A percentile compares a stretch with the other conserved stretches of the same genome.
Conservation (phyloP, 257 asterid genomes). For the Solanum bulbocastanum region DNA sequence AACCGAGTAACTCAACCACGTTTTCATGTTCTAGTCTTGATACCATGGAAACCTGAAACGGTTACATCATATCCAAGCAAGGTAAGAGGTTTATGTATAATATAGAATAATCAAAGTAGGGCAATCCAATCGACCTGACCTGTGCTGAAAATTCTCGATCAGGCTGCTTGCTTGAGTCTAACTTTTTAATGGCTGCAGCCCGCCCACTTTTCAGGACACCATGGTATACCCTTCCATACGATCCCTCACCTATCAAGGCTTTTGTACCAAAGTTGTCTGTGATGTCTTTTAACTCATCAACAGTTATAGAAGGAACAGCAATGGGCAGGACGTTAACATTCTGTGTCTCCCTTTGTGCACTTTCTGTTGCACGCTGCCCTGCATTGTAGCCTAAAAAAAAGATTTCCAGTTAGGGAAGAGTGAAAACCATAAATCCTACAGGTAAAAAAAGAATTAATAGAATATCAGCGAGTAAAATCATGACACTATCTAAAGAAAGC, state of each 20-base stretch:
- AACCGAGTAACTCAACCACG: conserved; percentile 62
- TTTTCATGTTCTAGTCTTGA: conserved; percentile 65
- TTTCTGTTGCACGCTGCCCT: conserved; percentile 46
- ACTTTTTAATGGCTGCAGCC: conserved; percentile 71
- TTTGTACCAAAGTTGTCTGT: conserved; percentile 60
- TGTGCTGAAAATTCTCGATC: conserved; percentile 59
- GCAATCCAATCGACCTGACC: conserved; percentile 23
- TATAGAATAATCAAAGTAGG: background rate
- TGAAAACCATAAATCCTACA: background rate
- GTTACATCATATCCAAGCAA: background rate
- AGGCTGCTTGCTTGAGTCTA: conserved; percentile 85
- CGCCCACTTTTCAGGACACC: conserved; percentile 51
- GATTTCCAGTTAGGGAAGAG: background rate
- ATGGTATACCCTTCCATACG: conserved; percentile 66
- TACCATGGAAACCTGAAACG: conserved; percentile 66
- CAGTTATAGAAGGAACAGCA: conserved; percentile 49
- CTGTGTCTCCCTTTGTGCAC: conserved; percentile 41
- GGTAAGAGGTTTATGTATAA: background rate
- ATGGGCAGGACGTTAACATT: conserved; percentile 48
- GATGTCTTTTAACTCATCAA: conserved; percentile 59
- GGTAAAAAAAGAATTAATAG: background rate
- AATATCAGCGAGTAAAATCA: background rate
- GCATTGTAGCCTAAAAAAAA: conserved; percentile 7
- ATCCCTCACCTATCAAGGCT: conserved; percentile 73
- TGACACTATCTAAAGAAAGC: background rate